These are phyloP conservation scores for Apiotrichum mycotoxinovorans DNA, from an alignment of 1,284 basidiomycete species.

Conservation along the genomic window DNA sequence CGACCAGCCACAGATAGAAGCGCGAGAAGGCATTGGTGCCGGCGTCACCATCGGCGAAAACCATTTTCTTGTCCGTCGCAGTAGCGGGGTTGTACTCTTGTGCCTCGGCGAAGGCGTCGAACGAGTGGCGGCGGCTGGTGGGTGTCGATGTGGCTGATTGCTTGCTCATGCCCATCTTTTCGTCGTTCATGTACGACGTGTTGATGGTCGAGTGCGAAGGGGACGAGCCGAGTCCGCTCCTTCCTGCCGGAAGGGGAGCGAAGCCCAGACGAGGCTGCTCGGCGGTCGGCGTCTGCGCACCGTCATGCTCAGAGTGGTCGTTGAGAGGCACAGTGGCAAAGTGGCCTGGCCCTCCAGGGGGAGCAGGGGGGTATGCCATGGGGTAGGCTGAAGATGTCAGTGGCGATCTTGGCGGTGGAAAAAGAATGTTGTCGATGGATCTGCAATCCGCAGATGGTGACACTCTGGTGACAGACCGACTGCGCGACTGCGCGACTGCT, in stretches of 20 bases:
- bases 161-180: background rate
- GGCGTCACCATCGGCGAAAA: constrained; percentile 50
- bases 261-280: background rate
- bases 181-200: background rate
- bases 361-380: constrained; percentile 15
- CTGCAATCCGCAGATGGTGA: background rate
- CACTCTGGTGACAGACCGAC: too few species aligned
- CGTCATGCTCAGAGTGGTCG: background rate
- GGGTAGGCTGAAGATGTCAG: constrained; percentile 4
- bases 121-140: background rate
- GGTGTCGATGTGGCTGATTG: background rate
- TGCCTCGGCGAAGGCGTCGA: constrained; percentile 32
- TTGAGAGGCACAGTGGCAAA: background rate
- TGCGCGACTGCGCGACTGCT: too few species aligned
- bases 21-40: constrained; percentile 36
- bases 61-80: constrained; percentile 42
- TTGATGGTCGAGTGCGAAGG: background rate
- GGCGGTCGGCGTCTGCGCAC: background rate
- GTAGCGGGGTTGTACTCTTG: constrained; percentile 47
- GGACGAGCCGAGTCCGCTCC: background rate
- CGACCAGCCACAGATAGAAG: constrained; percentile 70
- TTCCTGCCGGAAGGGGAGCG: background rate
- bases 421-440: too few species aligned
- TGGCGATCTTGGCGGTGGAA: too few species aligned
- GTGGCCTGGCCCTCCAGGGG: constrained; percentile 5